Evolutionary conservation across 1,284 basidiomycete species (phyloP).

Genomic region (Leccinum pseudoinsigne): DNA sequence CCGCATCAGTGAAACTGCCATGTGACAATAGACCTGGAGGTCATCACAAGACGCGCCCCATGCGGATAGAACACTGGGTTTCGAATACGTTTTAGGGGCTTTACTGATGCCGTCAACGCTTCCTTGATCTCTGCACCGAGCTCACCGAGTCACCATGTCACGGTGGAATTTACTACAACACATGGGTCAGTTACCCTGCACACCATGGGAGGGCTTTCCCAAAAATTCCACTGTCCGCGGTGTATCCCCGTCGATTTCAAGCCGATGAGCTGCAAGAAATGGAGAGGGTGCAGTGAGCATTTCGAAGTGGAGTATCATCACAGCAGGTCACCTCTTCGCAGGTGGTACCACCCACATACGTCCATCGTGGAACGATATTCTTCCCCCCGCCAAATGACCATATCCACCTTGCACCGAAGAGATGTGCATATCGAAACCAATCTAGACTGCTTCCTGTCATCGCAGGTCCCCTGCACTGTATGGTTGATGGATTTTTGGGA

Average conservation of each 20-base stretch:
- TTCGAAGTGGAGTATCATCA: neutral
- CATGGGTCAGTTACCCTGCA: neutral
- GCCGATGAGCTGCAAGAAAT: conserved; percentile 21
- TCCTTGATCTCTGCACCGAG: conserved; percentile 21
- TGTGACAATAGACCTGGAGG: conserved; percentile 26
- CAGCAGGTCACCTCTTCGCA: conserved; percentile 20
- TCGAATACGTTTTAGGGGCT: conserved; percentile 22
- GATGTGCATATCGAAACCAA: conserved; percentile 13
- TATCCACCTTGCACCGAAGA: conserved; percentile 25
- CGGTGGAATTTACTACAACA: conserved; percentile 20
- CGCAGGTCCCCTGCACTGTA: neutral
- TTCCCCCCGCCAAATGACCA: conserved; percentile 24
- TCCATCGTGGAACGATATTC: conserved; percentile 26
- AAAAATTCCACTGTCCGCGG: conserved; percentile 24
- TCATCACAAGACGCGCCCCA: conserved; percentile 36
- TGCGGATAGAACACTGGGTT: conserved; percentile 32
- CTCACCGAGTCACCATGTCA: conserved; percentile 13
- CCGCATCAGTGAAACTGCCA: neutral
- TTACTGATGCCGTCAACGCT: conserved; percentile 22
- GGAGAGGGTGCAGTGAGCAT: neutral
- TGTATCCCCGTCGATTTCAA: conserved; percentile 30
- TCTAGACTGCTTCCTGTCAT: conserved; percentile 10
- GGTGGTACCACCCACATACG: conserved; percentile 22
- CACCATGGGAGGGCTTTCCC: neutral
- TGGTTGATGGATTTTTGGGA: conserved; percentile 8